phyloP scores from a whole-genome alignment of 2,329 filamentous ascomycete genomes.

The Karstenula rhodostoma region DNA sequence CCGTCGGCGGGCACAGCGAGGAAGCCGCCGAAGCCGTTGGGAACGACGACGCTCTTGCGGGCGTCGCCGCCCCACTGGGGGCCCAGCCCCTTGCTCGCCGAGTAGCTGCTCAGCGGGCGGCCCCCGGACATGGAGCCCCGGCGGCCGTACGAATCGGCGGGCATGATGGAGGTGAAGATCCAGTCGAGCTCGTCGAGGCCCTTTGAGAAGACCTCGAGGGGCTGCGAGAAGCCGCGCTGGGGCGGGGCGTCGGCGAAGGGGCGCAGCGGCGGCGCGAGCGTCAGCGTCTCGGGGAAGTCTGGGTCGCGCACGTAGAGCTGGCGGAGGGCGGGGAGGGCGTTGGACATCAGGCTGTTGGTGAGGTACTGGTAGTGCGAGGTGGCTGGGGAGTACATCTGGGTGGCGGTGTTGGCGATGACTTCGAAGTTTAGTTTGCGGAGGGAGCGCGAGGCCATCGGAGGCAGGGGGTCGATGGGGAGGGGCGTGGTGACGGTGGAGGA shows the following conservation, averaged over 20 bases:
- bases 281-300: conserved; percentile 80
- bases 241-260: conserved; percentile 56
- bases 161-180: conserved; percentile 70
- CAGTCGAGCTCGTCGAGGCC: conserved; percentile 73
- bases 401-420: conserved; percentile 70
- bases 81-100: conserved; percentile 57
- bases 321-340: conserved; percentile 75
- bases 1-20: conserved; percentile 64
- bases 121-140: conserved; percentile 52
- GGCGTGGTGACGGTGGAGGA: conserved; percentile 64
- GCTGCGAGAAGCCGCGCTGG: conserved; percentile 59
- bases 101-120: conserved; percentile 56
- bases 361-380: conserved; percentile 84
- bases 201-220: conserved; percentile 71
- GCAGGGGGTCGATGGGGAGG: conserved; percentile 65
- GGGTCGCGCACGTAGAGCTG: conserved; percentile 87
- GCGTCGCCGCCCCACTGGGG: conserved; percentile 67
- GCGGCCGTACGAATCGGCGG: conserved; percentile 54
- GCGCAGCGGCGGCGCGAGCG: conserved; percentile 72
- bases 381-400: conserved; percentile 62
- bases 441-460: conserved; percentile 72
- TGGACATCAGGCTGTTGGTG: conserved; percentile 79
- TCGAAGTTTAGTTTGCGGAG: conserved; percentile 82
- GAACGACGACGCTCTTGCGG: conserved; percentile 69
- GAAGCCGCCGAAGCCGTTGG: conserved; percentile 72